Conservation (phyloP, 805 yeast genomes). For the Danielia oregonensis region DNA sequence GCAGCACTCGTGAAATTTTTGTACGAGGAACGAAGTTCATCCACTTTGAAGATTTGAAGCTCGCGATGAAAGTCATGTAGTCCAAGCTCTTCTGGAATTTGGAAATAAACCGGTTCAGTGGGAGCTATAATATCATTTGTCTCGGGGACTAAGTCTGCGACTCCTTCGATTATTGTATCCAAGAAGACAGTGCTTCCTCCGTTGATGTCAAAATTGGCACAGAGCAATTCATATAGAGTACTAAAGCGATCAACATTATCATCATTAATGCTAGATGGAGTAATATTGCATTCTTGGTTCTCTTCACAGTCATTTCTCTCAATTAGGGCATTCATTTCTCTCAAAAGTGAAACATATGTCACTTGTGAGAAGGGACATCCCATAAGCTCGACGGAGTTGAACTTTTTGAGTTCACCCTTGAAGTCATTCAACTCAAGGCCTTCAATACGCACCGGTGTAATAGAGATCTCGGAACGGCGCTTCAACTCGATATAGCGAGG, state of each 20-base stretch:
- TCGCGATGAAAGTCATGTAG: slow-evolving; percentile 17
- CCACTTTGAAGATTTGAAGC: slow-evolving; percentile 9
- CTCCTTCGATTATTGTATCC: neutral
- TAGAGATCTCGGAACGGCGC: neutral
- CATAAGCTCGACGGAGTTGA: neutral
- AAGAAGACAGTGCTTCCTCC: neutral
- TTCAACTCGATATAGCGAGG: neutral
- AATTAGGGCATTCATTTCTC: neutral
- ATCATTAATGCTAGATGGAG: neutral
- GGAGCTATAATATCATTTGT: too few relatives aligned
- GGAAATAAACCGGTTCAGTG: slow-evolving; percentile 7
- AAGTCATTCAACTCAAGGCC: neutral
- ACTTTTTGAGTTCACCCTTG: neutral
- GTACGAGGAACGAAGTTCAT: slow-evolving; percentile 12
- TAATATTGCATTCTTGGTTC: too few relatives aligned
- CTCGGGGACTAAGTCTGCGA: neutral
- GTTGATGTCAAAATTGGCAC: slow-evolving; percentile 1
- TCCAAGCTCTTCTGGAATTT: slow-evolving; percentile 20
- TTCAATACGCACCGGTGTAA: neutral
- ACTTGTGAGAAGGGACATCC: neutral
- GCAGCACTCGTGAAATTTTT: slow-evolving; percentile 5
- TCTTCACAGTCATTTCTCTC: neutral
- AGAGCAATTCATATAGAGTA: slow-evolving; percentile 1
- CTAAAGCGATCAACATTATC: slow-evolving; percentile 1
- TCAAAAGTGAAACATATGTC: neutral